Evolutionary conservation across 305 asterid genomes (phyloP).

Genomic region (Solanum chacoense): DNA sequence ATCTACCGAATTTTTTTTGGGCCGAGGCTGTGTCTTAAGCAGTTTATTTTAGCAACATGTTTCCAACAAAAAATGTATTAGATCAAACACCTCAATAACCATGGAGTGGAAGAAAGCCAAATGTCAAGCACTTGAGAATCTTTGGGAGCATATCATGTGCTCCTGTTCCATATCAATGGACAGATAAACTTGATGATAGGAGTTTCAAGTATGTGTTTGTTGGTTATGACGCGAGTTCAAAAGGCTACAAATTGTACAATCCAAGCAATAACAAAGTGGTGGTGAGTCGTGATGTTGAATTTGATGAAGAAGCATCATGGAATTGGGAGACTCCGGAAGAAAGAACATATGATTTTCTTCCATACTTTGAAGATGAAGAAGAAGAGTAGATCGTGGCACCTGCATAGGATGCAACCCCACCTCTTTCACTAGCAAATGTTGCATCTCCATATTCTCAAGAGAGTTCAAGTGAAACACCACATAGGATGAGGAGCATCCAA

Average conservation of each 20-base stretch:
- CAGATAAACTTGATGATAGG: neutral
- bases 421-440: neutral
- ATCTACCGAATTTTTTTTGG: too few species aligned
- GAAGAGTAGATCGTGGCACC: neutral
- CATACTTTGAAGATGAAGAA: neutral
- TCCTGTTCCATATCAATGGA: neutral
- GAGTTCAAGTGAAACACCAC: too few species aligned
- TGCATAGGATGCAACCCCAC: neutral
- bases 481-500: neutral
- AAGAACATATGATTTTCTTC: neutral
- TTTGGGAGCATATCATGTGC: neutral
- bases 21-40: too few species aligned
- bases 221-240: neutral
- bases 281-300: neutral
- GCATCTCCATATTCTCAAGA: neutral
- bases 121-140: neutral
- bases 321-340: neutral
- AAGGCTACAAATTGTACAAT: neutral
- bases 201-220: too few species aligned
- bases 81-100: neutral
- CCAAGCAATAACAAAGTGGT: neutral
- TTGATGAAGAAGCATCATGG: neutral
- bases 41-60: neutral
- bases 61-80: neutral
- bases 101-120: neutral